phyloP scores from a whole-genome alignment of 805 yeast genomes.

The Candida pini region DNA sequence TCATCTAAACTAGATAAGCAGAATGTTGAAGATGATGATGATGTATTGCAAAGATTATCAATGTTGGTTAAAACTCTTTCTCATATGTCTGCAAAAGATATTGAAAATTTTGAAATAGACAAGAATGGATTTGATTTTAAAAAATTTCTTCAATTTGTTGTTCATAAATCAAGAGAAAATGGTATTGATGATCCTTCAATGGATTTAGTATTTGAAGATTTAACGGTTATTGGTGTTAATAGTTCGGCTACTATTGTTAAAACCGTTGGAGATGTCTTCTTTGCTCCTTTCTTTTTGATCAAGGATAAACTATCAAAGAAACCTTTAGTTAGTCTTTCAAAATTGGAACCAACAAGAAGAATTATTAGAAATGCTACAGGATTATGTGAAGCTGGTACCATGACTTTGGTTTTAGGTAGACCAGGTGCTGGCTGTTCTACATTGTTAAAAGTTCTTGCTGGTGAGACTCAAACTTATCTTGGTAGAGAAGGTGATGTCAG shows the following conservation, averaged over 20 bases:
- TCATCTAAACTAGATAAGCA: too few relatives aligned
- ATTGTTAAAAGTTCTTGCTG: constrained; percentile 58
- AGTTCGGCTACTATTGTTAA: constrained; percentile 49
- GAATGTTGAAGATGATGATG: too few relatives aligned
- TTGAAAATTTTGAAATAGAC: constrained; percentile 39
- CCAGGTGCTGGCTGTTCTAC: constrained; percentile 84
- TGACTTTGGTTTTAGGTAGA: constrained; percentile 63
- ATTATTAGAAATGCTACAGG: constrained; percentile 38
- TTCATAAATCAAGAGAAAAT: constrained; percentile 33
- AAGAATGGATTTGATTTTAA: constrained; percentile 42
- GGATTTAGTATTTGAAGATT: constrained; percentile 43
- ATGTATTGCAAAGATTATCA: too few relatives aligned
- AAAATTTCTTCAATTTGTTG: constrained; percentile 35
- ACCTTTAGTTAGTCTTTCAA: constrained; percentile 25
- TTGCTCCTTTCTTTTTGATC: too few relatives aligned
- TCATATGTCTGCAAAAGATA: too few relatives aligned
- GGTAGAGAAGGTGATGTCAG: constrained; percentile 48
- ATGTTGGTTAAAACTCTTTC: too few relatives aligned
- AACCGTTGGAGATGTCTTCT: constrained; percentile 39
- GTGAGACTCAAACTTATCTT: constrained; percentile 38
- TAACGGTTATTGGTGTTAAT: constrained; percentile 45
- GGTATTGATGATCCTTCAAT: constrained; percentile 44
- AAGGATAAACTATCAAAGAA: constrained; percentile 32
- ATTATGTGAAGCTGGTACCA: constrained; percentile 52
- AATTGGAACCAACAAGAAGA: too few relatives aligned